Conservation (phyloP, 106 monocot genomes). For the Posidonia australis region DNA sequence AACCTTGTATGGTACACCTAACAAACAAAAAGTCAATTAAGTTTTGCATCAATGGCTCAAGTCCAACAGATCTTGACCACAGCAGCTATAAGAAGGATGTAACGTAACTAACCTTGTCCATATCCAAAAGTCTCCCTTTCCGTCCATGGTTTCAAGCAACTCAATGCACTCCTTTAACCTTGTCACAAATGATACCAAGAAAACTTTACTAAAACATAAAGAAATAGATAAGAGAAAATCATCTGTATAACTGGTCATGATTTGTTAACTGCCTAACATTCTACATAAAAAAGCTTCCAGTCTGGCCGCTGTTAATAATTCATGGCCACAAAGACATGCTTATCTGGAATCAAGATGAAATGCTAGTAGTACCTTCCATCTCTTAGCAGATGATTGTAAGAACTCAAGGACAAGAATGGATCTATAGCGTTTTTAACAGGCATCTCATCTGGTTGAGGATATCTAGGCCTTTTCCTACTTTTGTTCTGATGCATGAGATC, state of each 20-base stretch:
- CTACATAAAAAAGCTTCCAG: no score
- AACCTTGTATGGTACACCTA: no score
- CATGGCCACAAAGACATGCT: no score
- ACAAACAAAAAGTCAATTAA: no score
- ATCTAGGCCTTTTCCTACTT: not conserved
- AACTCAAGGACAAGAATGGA: not conserved
- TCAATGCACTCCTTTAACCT: constrained; percentile 74
- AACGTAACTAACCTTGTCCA: constrained; percentile 63
- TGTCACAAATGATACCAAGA: no score
- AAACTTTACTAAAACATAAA: not conserved
- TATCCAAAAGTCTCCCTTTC: constrained; percentile 61
- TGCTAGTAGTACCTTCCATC: not conserved
- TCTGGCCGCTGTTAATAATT: no score
- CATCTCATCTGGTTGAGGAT: not conserved
- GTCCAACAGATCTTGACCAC: not conserved
- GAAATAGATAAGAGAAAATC: not conserved
- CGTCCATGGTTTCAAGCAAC: constrained; percentile 55
- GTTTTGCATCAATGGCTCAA: not conserved
- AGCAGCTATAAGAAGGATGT: not conserved
- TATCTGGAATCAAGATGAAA: no score
- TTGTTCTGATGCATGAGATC: not conserved
- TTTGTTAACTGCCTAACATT: not conserved
- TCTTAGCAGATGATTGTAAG: constrained; percentile 7
- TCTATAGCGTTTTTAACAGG: not conserved
- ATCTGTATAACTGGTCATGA: not conserved